Evolutionary conservation across 179 eudicot species (phyloP), one percentile per base, ranked within the genome.

Genomic region (Gypsophila paniculata): DNA sequence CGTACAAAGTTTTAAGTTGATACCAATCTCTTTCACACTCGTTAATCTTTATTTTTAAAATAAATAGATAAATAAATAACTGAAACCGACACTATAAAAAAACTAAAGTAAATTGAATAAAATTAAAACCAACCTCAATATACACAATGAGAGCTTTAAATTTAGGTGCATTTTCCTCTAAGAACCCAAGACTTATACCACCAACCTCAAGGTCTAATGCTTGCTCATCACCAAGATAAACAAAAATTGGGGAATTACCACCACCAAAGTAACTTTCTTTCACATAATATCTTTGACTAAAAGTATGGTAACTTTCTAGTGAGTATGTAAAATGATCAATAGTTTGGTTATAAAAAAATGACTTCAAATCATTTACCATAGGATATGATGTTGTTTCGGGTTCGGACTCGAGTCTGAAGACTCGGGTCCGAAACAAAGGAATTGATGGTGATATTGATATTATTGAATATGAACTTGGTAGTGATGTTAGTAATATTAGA

Each of bases 251-350:
- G 0, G 90, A 74, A 9, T 65, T 74, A 1, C 84, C 76, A 15
- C 90, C 85, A 53, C 87, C 87, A 87, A 87, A 88, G 15, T 82
- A 68, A 70, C 74, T 76, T 19, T 71, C 69, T 54, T 80, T 80
- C 18, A 86, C 64, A 3, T 81, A 63, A 34, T 82, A 86, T 21
- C 74, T 69, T 49, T 88, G 93, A 3, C 22, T 36, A 54, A 88
- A 88, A 7, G 76, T 77, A 2, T 69, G n/a, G 44, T 83, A 86
- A 55, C 89, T 85, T 26, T 85, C 79, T 0, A 83, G 87, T 22
- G 55, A 79, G 49, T 81, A 88, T 13, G 73, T 82, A 76, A 88
- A 86, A 29, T 88, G 93, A 75, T 88, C 90, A 10, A 86, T 75
- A 3, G 85, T 88, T 61, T 86, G 87, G 18, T 69, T 68, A 75